Evolutionary conservation across 768 basidiomycete species (phyloP).

Genomic region (Boletus reticuloceps): DNA sequence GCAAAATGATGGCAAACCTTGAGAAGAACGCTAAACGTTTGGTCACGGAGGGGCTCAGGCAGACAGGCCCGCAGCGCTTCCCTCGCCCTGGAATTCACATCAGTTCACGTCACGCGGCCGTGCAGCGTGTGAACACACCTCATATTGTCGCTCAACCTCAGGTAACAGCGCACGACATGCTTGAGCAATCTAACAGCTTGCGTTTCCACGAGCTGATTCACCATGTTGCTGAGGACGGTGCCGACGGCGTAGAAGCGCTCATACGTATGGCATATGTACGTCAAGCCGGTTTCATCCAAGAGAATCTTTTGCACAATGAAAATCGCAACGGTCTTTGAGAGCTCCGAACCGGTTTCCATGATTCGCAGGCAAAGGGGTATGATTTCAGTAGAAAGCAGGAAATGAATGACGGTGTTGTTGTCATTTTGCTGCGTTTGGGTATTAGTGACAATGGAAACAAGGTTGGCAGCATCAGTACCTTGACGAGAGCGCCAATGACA

Average conservation of each 20-base stretch:
- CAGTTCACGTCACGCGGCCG: constrained; percentile 3
- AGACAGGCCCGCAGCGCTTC: constrained; percentile 95
- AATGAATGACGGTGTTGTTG: constrained; percentile 98
- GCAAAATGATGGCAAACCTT: constrained; percentile 53
- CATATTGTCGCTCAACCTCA: constrained; percentile 93
- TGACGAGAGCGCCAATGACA: constrained; percentile 97
- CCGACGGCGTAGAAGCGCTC: constrained; percentile 99
- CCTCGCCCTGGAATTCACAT: constrained; percentile 62
- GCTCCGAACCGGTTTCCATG: constrained; percentile 99
- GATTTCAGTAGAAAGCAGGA: constrained; percentile 97
- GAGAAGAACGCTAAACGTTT: constrained; percentile 86
- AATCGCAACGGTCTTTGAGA: constrained; percentile 98
- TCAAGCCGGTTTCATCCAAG: constrained; percentile 94
- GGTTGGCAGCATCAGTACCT: constrained; percentile 48
- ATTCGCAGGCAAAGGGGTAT: constrained; percentile 98
- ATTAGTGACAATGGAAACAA: constrained; percentile 9
- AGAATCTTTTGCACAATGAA: constrained; percentile 99
- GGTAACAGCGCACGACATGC: constrained; percentile 96
- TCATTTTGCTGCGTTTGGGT: constrained; percentile 84
- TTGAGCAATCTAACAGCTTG: constrained; percentile 95
- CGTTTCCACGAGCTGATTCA: constrained; percentile 94
- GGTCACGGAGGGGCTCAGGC: constrained; percentile 91
- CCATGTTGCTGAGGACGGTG: constrained; percentile 98
- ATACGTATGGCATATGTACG: constrained; percentile 99
- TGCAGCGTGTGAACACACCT: constrained; percentile 51